Base-by-base conservation (phyloP, 441 rosid genomes). In the Gossypium gossypioides region DNA sequence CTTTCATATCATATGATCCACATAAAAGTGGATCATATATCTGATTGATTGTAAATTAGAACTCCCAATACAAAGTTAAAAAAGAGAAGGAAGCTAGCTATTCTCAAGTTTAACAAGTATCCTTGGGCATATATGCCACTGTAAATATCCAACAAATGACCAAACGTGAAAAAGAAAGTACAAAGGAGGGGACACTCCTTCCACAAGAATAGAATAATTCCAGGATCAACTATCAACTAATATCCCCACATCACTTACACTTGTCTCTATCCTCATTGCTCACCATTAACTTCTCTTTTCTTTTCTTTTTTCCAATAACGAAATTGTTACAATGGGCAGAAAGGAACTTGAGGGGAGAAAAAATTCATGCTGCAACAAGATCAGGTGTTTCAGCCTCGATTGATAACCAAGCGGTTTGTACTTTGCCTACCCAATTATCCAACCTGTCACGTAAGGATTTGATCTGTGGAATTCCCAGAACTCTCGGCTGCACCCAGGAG, bases 401-500 rank as follows among this genome's bases (percentile, higher is more conserved):
- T 8, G 98, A 91, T 74, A 87, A 15, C 78, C 86, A 78, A 9
- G 98, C 87, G 1, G 91, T 80, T 87, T 85, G 89, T 24, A 91
- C 97, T 85, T 87, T 91, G 73, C 74, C 93, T 76, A 86, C 72
- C 97, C 98, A 93, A 74, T 40, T 76, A 68, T 91, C 93, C 73
- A 93, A 78, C 44, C 88, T 88, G 73, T 90, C 92, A 25, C 89
- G 84, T 84, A 93, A 80, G 50, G 96, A 90, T 77, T 81, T 87
- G 82, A 93, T 82, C 83, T 91, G 98, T 6, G 86, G 83, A 62
- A 90, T 91, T 68, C 95, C 97, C 83, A 93, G 73, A 72, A 93
- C 99, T 77, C 99, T 85, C 2, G 98, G 99, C 76, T 92, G 98
- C 72, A 92, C 98, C 99, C 99, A 92, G 0, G 98, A 92, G n/a